Percentiles rank a stretch among this genome's conserved stretches.
Conservation (phyloP, 352 stramenopile genomes). For the Globisporangium cylindrosporum region DNA sequence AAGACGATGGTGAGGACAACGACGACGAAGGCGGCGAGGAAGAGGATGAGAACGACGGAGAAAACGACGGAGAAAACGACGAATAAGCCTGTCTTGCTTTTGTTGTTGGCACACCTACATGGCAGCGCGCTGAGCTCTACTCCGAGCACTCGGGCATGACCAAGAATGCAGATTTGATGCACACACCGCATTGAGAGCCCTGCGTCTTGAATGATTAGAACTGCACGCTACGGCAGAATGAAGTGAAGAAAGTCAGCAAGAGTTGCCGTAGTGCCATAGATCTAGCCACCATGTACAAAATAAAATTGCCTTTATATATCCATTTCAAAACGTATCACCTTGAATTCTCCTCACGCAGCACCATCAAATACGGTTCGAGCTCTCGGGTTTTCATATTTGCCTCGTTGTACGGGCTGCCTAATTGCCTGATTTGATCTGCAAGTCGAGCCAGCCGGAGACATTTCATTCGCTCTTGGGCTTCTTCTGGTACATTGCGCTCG, state of each 20-base stretch:
- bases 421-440: background rate
- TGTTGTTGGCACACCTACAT: background rate
- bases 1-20: slow-evolving; percentile 32
- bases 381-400: background rate
- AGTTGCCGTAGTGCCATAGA: background rate
- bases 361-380: background rate
- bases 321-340: slow-evolving; percentile 1
- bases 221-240: background rate
- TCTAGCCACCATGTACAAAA: slow-evolving; percentile 7
- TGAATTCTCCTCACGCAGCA: background rate
- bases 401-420: background rate
- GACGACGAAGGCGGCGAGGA: slow-evolving; percentile 23
- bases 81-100: slow-evolving; percentile 18
- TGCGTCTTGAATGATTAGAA: background rate
- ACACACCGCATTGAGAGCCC: background rate
- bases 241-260: background rate
- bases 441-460: background rate
- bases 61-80: slow-evolving; percentile 28
- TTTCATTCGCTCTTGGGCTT: slow-evolving; percentile 37
- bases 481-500: slow-evolving; percentile 75
- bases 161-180: background rate
- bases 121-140: background rate
- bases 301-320: slow-evolving; percentile 11
- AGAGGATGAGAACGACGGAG: slow-evolving; percentile 27
- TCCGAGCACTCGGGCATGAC: background rate